Evolutionary conservation across 768 basidiomycete genomes (phyloP).

Genomic region (Trametes sanguinea): DNA sequence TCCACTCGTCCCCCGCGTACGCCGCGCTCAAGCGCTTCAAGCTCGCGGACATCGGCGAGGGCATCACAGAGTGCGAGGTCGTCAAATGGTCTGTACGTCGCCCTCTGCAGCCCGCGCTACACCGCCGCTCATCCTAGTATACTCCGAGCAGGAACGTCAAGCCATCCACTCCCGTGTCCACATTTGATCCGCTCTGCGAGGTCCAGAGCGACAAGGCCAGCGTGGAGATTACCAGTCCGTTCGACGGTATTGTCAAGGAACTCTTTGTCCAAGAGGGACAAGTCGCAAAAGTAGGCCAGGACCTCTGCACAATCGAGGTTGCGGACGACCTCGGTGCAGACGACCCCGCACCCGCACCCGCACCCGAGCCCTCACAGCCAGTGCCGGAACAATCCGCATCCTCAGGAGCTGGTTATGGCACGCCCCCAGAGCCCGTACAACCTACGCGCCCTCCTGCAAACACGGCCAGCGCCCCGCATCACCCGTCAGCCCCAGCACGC

Average conservation of each 20-base stretch:
- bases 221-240: conserved; percentile 89
- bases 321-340: conserved; percentile 52
- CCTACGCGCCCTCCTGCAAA: not conserved
- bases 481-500: conserved; percentile 13
- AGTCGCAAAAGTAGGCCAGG: conserved; percentile 79
- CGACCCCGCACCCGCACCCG: conserved; percentile 18
- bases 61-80: conserved; percentile 89
- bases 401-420: not conserved
- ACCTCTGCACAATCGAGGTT: conserved; percentile 80
- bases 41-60: conserved; percentile 86
- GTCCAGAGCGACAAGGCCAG: conserved; percentile 91
- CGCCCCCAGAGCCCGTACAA: conserved; percentile 1
- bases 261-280: conserved; percentile 79
- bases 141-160: conserved; percentile 58
- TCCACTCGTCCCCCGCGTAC: conserved; percentile 39
- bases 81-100: conserved; percentile 61
- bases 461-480: conserved; percentile 3
- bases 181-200: conserved; percentile 78
- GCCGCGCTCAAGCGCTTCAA: conserved; percentile 61
- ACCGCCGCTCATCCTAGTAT: not conserved
- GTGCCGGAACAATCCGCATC: not conserved
- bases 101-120: not conserved
- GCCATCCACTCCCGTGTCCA: conserved; percentile 49
- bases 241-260: conserved; percentile 71
- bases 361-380: not conserved